Evolutionary conservation across 2,329 filamentous ascomycete genomes (phyloP).

Genomic region (Apiospora koreana): DNA sequence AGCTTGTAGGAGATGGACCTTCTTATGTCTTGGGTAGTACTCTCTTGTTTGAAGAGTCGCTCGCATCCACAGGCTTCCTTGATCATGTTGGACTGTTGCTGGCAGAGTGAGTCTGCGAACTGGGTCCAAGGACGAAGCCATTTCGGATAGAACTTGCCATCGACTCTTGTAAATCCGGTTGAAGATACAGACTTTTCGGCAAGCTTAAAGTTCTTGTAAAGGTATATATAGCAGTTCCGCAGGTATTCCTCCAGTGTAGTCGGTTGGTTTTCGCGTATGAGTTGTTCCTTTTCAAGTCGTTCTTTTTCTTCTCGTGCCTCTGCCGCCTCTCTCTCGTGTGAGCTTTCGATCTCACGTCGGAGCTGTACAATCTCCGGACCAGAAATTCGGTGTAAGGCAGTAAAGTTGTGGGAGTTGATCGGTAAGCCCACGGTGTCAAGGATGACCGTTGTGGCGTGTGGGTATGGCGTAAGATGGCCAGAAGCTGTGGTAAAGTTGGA

Average conservation of each 20-base stretch:
- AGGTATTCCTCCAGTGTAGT: conserved; percentile 21
- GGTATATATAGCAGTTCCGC: conserved; percentile 19
- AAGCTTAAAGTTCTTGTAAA: conserved; percentile 17
- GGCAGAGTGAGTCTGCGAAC: conserved; percentile 13
- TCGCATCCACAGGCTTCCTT: conserved; percentile 12
- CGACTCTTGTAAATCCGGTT: conserved; percentile 18
- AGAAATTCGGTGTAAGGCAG: not conserved
- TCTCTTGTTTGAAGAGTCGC: conserved; percentile 19
- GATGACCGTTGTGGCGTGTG: not conserved
- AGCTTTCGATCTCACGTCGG: not conserved
- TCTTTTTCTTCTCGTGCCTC: not conserved
- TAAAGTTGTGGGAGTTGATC: not conserved
- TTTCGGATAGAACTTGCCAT: conserved; percentile 23
- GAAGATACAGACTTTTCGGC: conserved; percentile 12
- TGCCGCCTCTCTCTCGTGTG: not conserved
- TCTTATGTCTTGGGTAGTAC: conserved; percentile 7
- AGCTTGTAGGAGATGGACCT: not conserved
- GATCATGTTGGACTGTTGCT: conserved; percentile 19
- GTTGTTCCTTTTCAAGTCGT: not conserved
- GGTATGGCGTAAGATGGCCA: not conserved
- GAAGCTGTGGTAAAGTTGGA: not conserved
- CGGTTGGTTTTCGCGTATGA: conserved; percentile 17
- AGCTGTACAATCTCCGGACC: not conserved
- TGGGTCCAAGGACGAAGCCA: conserved; percentile 21
- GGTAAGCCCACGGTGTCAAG: too few species aligned